phyloP scores from a whole-genome alignment of 1,284 basidiomycete genomes.

The Schizopora paradoxa region DNA sequence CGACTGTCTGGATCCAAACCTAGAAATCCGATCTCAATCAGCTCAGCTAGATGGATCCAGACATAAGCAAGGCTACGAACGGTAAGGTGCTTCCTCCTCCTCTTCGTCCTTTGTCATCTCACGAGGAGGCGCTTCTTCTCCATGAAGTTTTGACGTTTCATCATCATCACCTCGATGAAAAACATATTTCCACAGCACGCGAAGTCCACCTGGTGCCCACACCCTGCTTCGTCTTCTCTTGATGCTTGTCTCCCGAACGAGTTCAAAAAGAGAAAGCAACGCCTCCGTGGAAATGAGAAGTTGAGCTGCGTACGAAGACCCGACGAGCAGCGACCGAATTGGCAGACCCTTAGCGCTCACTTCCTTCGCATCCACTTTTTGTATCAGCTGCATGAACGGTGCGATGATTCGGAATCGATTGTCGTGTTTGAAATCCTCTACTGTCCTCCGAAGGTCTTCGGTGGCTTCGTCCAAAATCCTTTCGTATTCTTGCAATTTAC shows the following conservation, averaged over 20 bases:
- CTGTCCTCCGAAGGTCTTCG: conserved; percentile 30
- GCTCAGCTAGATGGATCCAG: neutral
- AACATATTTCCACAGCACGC: conserved; percentile 37
- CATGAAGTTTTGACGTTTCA: conserved; percentile 18
- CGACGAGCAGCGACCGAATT: conserved; percentile 39
- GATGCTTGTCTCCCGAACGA: conserved; percentile 35
- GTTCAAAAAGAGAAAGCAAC: conserved; percentile 40
- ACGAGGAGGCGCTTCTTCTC: conserved; percentile 3
- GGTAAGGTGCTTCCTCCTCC: conserved; percentile 24
- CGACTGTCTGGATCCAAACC: conserved; percentile 44
- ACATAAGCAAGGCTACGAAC: conserved; percentile 26
- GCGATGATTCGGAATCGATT: conserved; percentile 41
- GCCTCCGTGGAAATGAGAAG: conserved; percentile 38
- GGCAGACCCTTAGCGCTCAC: conserved; percentile 22
- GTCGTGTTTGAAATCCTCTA: conserved; percentile 36
- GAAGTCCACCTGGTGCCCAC: conserved; percentile 47
- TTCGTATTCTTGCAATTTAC: conserved; percentile 23
- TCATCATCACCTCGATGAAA: conserved; percentile 24
- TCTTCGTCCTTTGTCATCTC: conserved; percentile 16
- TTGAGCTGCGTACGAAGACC: conserved; percentile 44
- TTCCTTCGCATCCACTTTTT: neutral
- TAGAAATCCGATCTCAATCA: conserved; percentile 19
- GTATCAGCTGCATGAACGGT: conserved; percentile 39
- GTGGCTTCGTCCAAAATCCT: conserved; percentile 35
- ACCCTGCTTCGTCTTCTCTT: conserved; percentile 38